phyloP scores from a whole-genome alignment of 306 rosid species.

The Betula pendula region DNA sequence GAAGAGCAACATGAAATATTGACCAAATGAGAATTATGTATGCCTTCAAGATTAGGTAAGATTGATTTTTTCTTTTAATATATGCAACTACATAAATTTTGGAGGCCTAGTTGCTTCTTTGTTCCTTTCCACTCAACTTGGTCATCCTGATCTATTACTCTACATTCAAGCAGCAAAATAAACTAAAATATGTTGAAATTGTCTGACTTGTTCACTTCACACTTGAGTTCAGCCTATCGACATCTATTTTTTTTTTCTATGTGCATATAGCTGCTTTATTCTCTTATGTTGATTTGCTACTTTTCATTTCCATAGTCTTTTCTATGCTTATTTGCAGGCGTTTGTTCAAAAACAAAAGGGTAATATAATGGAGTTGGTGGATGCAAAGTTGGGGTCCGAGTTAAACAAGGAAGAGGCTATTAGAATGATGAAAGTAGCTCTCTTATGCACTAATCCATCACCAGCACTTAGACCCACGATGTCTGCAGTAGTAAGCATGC shows the following conservation, averaged over 20 bases:
- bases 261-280: no score
- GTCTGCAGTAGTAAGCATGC: conserved; percentile 69
- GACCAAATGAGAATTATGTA: conserved; percentile 45
- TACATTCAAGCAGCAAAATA: background rate
- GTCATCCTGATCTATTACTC: no score
- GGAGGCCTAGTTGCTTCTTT: background rate
- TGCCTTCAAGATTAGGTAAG: conserved; percentile 69
- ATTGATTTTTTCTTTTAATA: background rate
- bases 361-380: conserved; percentile 48
- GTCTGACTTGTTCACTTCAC: background rate
- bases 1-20: conserved; percentile 39
- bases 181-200: background rate
- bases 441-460: conserved; percentile 46
- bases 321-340: conserved; percentile 3
- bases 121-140: background rate
- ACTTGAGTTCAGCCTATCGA: background rate
- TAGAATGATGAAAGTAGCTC: conserved; percentile 47
- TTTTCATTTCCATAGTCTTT: background rate
- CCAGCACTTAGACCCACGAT: conserved; percentile 56
- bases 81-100: background rate
- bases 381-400: conserved; percentile 44
- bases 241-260: no score
- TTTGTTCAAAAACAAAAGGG: background rate
- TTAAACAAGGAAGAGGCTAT: conserved; percentile 43
- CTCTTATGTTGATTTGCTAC: background rate